Base-by-base conservation (phyloP, 202 grass and related monocot genomes). In the Bolboschoenoplectus hybrid region DNA sequence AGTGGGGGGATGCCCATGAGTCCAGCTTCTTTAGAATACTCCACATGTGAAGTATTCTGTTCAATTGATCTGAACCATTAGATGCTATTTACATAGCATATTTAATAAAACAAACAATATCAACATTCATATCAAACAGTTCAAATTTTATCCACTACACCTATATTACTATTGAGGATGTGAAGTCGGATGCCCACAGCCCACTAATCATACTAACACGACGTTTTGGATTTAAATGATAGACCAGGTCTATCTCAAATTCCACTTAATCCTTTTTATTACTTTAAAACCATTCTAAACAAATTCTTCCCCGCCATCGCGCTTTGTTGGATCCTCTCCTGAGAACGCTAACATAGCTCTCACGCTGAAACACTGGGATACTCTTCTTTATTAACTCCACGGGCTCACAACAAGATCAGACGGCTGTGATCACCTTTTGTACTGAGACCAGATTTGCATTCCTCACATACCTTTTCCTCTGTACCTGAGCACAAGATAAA, bases 301-400 rank as follows among this genome's bases (percentile, higher is more conserved):
- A 70, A 26, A 83, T 56, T 43, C 45, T 83, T 67, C 81, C 81
- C 62, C 43, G 81, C 81, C 81, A 68, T 83, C 32, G 4, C 44
- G 17, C 26, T 57, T 34, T 16, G 1, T 19, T 35, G 12, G 74
- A 79, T 79, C 52, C 74, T 57, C 74, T 57, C n/a, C 74, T 4
- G 2, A 32, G 6, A 36, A 76, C 14, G 16, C 17, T 11, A 49
- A 73, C 5, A 52, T 3, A 41, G 3, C 47, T 10, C 7, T 1
- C 20, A 14, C 5, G 26, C 3, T 75, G 5, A 76, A 76, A 36
- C 47, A 2, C 38, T 36, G 49, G 32, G 49, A 76, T 76, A 26
- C 49, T 35, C 20, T 1, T 79, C 13, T 57, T 7, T 17, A 50
- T 17, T 1, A 6, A 9, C 52, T 52, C 51, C 51, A 79, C 14